These are phyloP conservation scores for Kregervanrija fluxuum DNA, from an alignment of 805 yeast genomes.

Conservation along the genomic window DNA sequence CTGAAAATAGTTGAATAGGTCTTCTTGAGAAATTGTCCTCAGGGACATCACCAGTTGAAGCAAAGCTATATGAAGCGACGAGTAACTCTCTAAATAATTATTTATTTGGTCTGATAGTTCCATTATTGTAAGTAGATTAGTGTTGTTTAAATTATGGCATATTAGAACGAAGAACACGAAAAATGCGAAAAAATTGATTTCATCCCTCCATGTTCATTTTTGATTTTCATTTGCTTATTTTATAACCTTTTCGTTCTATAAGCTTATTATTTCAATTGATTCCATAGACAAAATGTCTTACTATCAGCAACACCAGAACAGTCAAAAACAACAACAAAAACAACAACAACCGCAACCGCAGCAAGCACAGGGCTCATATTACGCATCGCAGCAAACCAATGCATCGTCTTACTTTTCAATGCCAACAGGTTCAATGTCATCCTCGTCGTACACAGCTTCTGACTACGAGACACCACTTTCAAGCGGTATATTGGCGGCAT, in stretches of 20 bases:
- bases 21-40: slow-evolving; percentile 4
- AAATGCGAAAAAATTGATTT: no score
- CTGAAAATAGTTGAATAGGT: slow-evolving; percentile 4
- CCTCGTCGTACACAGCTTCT: background rate
- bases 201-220: no score
- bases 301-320: slow-evolving; percentile 23
- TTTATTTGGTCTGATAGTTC: no score
- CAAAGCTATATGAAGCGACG: slow-evolving; percentile 10
- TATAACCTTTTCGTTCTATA: no score
- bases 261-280: no score
- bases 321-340: slow-evolving; percentile 5
- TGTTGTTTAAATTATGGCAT: no score
- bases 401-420: slow-evolving; percentile 1
- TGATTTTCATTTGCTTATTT: no score
- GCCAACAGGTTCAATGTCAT: slow-evolving; percentile 8
- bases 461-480: slow-evolving; percentile 7
- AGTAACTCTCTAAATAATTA: background rate
- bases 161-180: no score
- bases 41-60: slow-evolving; percentile 13
- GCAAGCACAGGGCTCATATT: slow-evolving; percentile 1
- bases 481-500: slow-evolving; percentile 80
- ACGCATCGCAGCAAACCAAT: background rate
- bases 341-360: slow-evolving; percentile 3
- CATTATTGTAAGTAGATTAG: no score
- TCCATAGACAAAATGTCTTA: slow-evolving; percentile 23